phyloP scores from a whole-genome alignment of 139 green algal species.

The Chlorella sp. region DNA sequence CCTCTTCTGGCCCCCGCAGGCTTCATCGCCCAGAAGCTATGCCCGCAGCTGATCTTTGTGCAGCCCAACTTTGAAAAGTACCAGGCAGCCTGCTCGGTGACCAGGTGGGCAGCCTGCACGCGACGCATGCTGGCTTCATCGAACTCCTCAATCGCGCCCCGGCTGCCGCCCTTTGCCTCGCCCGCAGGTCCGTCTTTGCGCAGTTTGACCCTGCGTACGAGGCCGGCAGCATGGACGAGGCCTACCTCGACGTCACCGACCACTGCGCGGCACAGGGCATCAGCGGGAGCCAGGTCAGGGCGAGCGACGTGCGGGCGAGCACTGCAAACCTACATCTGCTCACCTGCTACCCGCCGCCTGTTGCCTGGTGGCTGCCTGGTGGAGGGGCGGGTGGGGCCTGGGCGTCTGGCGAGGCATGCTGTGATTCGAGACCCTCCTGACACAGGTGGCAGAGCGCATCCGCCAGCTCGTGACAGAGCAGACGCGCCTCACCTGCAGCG shows the following conservation, averaged over 20 bases:
- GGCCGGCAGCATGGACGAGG: constrained; percentile 79
- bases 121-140: background rate
- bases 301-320: too few species aligned
- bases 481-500: constrained; percentile 76
- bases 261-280: constrained; percentile 58
- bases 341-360: too few species aligned
- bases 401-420: constrained; percentile 21
- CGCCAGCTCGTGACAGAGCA: constrained; percentile 48
- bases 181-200: constrained; percentile 63
- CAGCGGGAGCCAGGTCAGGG: constrained; percentile 39
- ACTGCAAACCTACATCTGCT: too few species aligned
- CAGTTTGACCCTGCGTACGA: constrained; percentile 79
- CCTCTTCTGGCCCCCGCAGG: constrained; percentile 11
- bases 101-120: background rate
- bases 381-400: too few species aligned
- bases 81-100: background rate
- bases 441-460: constrained; percentile 62
- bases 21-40: constrained; percentile 86
- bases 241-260: constrained; percentile 82
- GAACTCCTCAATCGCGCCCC: background rate
- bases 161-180: too few species aligned
- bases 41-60: constrained; percentile 80
- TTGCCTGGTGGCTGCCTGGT: too few species aligned
- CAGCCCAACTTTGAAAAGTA: constrained; percentile 60
- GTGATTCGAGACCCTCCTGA: constrained; percentile 11